A percentile compares a stretch with the other conserved stretches of the same genome.
phyloP scores from a whole-genome alignment of 179 eudicot species.

The Spinacia oleracea region DNA sequence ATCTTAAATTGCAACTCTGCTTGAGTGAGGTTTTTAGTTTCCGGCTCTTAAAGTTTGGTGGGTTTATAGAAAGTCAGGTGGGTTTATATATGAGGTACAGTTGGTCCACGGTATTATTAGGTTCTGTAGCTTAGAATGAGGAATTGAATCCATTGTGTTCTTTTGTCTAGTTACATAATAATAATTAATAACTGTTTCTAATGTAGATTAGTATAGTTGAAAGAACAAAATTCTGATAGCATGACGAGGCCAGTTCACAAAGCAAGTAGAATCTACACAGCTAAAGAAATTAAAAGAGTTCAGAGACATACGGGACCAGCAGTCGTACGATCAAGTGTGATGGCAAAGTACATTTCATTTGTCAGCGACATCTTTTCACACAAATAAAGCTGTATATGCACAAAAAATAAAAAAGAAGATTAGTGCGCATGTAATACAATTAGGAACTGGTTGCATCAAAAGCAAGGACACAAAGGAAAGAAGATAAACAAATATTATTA shows the following conservation, averaged over 20 bases:
- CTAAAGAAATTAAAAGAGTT: conserved; percentile 3
- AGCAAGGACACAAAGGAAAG: background rate
- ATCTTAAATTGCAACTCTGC: too few relatives aligned
- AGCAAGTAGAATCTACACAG: background rate
- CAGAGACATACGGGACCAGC: conserved; percentile 86
- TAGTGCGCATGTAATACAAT: background rate
- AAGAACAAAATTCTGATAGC: background rate
- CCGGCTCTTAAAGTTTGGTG: too few relatives aligned
- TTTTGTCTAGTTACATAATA: too few relatives aligned
- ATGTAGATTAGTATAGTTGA: too few relatives aligned
- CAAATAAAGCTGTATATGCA: conserved; percentile 70
- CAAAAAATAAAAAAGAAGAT: background rate
- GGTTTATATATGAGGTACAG: background rate
- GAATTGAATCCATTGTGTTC: too few relatives aligned
- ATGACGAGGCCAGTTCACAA: background rate
- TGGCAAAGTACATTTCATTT: conserved; percentile 97
- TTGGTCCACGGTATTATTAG: background rate
- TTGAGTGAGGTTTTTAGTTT: too few relatives aligned
- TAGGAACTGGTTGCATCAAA: background rate
- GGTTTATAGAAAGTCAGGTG: too few relatives aligned
- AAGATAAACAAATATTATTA: background rate
- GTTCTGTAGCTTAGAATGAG: too few relatives aligned
- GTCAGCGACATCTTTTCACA: conserved; percentile 85
- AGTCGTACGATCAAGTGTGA: conserved; percentile 83
- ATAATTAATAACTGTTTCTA: too few relatives aligned